Conservation (phyloP, 2,329 filamentous ascomycete species). For the Penicillium hesseltinei region DNA sequence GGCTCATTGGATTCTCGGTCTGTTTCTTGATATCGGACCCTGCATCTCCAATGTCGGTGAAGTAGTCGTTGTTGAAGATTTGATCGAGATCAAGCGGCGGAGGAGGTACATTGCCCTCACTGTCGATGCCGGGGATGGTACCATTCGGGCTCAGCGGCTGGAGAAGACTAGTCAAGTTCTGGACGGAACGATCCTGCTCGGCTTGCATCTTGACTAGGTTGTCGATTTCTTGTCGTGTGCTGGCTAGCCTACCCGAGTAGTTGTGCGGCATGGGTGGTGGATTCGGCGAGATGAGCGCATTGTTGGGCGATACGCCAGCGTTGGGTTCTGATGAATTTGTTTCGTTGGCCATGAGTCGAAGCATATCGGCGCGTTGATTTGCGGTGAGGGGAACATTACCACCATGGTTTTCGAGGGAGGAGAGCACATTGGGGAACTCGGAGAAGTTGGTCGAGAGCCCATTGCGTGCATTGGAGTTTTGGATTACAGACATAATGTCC, state of each 20-base stretch:
- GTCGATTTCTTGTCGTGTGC: conserved; percentile 73
- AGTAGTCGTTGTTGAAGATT: conserved; percentile 60
- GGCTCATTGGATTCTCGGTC: conserved; percentile 21
- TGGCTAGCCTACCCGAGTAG: conserved; percentile 53
- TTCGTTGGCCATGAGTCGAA: conserved; percentile 48
- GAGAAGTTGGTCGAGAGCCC: conserved; percentile 38
- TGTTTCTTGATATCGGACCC: conserved; percentile 31
- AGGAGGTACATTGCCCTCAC: conserved; percentile 41
- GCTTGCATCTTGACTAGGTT: conserved; percentile 74
- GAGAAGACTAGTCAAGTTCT: conserved; percentile 70
- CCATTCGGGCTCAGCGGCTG: conserved; percentile 79
- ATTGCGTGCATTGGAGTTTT: conserved; percentile 47
- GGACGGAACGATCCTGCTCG: conserved; percentile 74
- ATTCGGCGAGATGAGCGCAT: conserved; percentile 56
- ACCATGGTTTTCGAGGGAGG: conserved; percentile 44
- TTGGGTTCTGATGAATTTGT: conserved; percentile 44
- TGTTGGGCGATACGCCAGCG: conserved; percentile 46
- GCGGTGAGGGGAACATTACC: conserved; percentile 46
- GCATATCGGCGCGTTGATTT: conserved; percentile 49
- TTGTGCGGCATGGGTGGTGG: conserved; percentile 55
- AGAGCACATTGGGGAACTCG: conserved; percentile 48
- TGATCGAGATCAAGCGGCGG: conserved; percentile 55
- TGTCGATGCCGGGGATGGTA: conserved; percentile 67
- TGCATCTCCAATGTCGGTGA: conserved; percentile 43
- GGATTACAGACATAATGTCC: conserved; percentile 52